Evolutionary conservation across 331 rosid genomes (phyloP).

Genomic region (Erythrophleum ivorense): DNA sequence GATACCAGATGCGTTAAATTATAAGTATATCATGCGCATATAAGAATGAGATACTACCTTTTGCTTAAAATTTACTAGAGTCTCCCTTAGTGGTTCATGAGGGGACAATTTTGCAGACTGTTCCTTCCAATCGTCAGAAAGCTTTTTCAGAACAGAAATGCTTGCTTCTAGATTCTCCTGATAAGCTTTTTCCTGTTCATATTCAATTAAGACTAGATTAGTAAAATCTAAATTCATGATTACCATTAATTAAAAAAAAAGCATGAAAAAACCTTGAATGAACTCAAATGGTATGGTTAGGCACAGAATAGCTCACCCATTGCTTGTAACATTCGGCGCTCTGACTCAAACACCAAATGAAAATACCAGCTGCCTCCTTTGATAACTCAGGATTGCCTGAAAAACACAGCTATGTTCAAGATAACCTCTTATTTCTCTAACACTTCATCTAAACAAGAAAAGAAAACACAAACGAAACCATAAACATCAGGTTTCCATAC

Average conservation of each 20-base stretch:
- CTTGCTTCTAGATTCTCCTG: slow-evolving; percentile 9
- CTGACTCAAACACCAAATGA: slow-evolving; percentile 11
- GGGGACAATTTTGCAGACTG: not conserved
- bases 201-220: not conserved
- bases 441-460: not conserved
- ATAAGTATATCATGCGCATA: not conserved
- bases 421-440: not conserved
- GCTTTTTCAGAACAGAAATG: slow-evolving; percentile 12
- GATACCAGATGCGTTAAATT: slow-evolving; percentile 5
- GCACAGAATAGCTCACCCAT: slow-evolving; percentile 18
- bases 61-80: slow-evolving; percentile 2
- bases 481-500: not conserved
- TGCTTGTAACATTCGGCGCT: slow-evolving; percentile 23
- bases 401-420: not conserved
- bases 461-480: not conserved
- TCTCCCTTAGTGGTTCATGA: slow-evolving; percentile 14
- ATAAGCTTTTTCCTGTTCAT: not conserved
- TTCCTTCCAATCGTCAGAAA: slow-evolving; percentile 15
- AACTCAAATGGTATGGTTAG: not conserved
- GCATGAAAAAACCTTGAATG: not conserved
- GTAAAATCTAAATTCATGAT: not conserved
- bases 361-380: slow-evolving; percentile 1
- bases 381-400: slow-evolving; percentile 17
- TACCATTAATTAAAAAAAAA: not conserved
- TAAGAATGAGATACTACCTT: slow-evolving; percentile 1